Evolutionary conservation across 495 filamentous ascomycete species (phyloP), one percentile per base, ranked within the genome.

Genomic region (Venustampulla echinocandica): DNA sequence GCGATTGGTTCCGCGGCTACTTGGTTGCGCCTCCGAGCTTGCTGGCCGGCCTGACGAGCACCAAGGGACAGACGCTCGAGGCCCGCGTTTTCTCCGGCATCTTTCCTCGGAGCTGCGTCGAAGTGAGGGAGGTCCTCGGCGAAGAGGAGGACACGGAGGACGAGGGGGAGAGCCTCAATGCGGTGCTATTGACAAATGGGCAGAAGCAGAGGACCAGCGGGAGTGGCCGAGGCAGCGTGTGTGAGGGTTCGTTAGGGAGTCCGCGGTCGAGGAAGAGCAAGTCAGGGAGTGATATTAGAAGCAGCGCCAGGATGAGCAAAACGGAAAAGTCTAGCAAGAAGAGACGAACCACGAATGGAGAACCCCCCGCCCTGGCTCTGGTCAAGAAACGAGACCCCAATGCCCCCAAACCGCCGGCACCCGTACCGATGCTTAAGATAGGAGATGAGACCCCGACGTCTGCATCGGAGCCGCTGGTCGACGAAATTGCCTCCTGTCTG

Each of bases 21-120:
- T 75, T 98, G 37, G 82, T 97, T 47, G 87, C 90, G 57, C 92
- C 92, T 6, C 93, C 93, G 4, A 94, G 87, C 37, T 69, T 98
- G 53, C 77, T 97, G 40, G 87, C 92, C 14, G 93, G 90, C 27
- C 71, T 98, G 55, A 97, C 93, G 4, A 88, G 83, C 59, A 79
- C 80, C 53, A 95, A 87, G 64, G 92, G 92, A 17, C 87, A 95
- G 62, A 92, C 88, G 1, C 77, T 98, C 28, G 92, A 97, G 59
- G 86, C 90, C 33, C 80, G 92, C 47, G 90, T 98, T 43, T 98
- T 97, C 64, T 90, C 88, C 2, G 92, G 92, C 46, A 94, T 97
- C 54, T 98, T 98, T 64, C 92, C 92, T 10, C 77, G 84, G 46
- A 87, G 80, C 55, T 98, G 93, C 54, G 90, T 98, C 28, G 93